Conservation (phyloP, 2,329 filamentous ascomycete species). For the Raffaelea ambrosiae region DNA sequence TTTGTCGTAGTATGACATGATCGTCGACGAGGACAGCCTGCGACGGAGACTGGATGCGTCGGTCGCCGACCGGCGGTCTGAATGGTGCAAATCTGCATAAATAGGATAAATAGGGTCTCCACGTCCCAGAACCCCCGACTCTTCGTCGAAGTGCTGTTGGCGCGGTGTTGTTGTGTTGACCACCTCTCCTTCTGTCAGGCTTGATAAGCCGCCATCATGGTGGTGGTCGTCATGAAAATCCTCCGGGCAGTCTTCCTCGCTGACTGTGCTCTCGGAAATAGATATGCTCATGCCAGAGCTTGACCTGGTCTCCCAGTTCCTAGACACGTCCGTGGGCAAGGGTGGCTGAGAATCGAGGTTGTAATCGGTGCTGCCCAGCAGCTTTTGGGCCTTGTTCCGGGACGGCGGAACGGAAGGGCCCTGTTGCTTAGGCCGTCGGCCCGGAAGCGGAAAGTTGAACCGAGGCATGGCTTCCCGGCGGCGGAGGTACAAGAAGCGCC, state of each 20-base stretch:
- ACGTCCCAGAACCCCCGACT: slow-evolving; percentile 30
- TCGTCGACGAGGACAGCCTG: slow-evolving; percentile 45
- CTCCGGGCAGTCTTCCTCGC: slow-evolving; percentile 18
- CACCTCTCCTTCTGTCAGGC: neutral
- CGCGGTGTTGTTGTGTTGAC: slow-evolving; percentile 11
- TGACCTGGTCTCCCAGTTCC: slow-evolving; percentile 34
- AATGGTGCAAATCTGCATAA: slow-evolving; percentile 11
- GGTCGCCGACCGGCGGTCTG: slow-evolving; percentile 17
- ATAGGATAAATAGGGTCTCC: too few relatives aligned
- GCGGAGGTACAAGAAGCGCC: neutral
- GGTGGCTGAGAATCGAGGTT: slow-evolving; percentile 27
- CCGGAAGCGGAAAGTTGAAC: slow-evolving; percentile 40
- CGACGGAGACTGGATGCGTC: slow-evolving; percentile 38
- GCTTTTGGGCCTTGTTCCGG: slow-evolving; percentile 42
- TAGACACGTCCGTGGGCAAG: slow-evolving; percentile 6
- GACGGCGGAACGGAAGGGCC: slow-evolving; percentile 25
- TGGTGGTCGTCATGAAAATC: slow-evolving; percentile 1
- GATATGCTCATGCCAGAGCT: slow-evolving; percentile 32
- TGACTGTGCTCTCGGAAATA: slow-evolving; percentile 30
- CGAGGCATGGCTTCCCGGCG: slow-evolving; percentile 20
- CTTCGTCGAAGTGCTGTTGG: slow-evolving; percentile 32
- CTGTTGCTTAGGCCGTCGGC: slow-evolving; percentile 36
- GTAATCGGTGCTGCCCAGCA: slow-evolving; percentile 38
- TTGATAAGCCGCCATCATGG: neutral
- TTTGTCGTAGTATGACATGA: slow-evolving; percentile 49